Conservation (phyloP, 164 flowering plant genomes). For the Tinospora cordifolia region DNA sequence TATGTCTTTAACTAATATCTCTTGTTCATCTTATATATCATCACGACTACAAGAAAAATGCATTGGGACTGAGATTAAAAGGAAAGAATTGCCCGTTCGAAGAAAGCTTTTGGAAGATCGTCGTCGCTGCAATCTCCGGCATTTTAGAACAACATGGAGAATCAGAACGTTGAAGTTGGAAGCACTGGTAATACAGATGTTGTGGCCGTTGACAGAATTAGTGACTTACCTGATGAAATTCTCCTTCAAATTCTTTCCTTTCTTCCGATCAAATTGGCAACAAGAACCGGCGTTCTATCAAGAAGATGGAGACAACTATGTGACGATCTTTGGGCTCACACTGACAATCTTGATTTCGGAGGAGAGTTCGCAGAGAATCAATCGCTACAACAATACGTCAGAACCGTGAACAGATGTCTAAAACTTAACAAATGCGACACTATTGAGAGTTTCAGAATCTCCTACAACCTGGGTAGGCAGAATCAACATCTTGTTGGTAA, state of each 20-base stretch:
- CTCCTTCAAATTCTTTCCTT: slow-evolving; percentile 7
- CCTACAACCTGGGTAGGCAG: neutral
- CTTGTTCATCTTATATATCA: too few relatives aligned
- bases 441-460: neutral
- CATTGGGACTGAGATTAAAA: too few relatives aligned
- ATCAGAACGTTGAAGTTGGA: too few relatives aligned
- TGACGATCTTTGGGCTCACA: neutral
- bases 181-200: too few relatives aligned
- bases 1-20: too few relatives aligned
- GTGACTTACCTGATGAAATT: slow-evolving; percentile 7
- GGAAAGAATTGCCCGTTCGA: too few relatives aligned
- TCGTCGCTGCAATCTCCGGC: too few relatives aligned
- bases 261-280: neutral
- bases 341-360: slow-evolving; percentile 1
- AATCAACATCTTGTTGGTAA: neutral
- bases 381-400: slow-evolving; percentile 3
- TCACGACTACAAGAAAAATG: too few relatives aligned
- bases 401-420: slow-evolving; percentile 1
- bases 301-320: slow-evolving; percentile 10
- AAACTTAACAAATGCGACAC: neutral
- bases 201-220: slow-evolving; percentile 10
- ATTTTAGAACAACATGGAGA: too few relatives aligned
- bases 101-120: too few relatives aligned
- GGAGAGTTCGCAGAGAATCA: neutral
- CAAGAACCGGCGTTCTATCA: slow-evolving; percentile 9